Base-by-base conservation (phyloP, 352 stramenopile genomes). In the Globisporangium viniferum region DNA sequence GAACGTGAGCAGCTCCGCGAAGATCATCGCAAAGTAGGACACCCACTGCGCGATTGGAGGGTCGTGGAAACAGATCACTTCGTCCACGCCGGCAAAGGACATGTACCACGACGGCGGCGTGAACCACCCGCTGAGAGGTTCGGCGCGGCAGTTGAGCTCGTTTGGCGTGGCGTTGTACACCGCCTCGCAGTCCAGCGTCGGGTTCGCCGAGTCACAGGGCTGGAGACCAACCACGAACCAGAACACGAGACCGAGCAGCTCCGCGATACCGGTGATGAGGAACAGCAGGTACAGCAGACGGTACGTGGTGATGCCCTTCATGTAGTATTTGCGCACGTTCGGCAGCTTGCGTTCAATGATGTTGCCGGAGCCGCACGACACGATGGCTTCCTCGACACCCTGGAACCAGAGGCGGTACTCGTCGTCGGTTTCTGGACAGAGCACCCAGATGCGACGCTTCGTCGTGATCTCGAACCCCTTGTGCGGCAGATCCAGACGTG, bases 291-390 rank as follows among this genome's bases (percentile, higher is more conserved):
- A 95, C 31, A 92, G 73, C 5, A 87, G 61, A 62, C 86, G 88
- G 73, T 95, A 95, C 53, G 77, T 86, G 15, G 74, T 75, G 68
- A 86, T 89, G 65, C 88, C 88, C 77, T 95, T 95, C 86, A 95
- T 94, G 64, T 91, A 81, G 78, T 95, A 95, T 81, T 92, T 93
- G 53, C 88, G 86, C 27, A 95, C 88, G 72, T 95, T 95, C 31
- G 88, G 88, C 39, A 95, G 78, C 74, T 91, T 90, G 48, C 88
- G 86, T 62, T 95, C 84, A 54, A 95, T 92, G 54, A 94, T 90
- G 73, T 95, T 95, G 56, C 88, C 84, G 3, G 86, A 82, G 18
- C 88, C 88, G 46, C 76, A 86, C 12, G 80, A 64, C 33, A 95
- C 81, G 58, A 95, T 95, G 22, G 83, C 80, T 22, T 77, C 65